phyloP scores from a whole-genome alignment of 176 grass and related monocot genomes.

The Avena eriantha region DNA sequence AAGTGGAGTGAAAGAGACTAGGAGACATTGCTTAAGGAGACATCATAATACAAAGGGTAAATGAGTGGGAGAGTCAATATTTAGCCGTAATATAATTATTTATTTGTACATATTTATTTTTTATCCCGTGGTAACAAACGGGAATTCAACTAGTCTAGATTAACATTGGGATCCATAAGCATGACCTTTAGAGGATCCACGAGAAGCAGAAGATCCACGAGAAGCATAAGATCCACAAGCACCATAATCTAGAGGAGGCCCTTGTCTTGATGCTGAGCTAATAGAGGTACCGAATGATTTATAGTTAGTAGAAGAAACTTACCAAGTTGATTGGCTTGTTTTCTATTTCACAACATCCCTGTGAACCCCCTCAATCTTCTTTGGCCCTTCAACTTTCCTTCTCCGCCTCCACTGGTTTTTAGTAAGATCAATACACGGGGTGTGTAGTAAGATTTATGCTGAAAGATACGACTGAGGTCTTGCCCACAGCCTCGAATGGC shows the following conservation, averaged over 20 bases:
- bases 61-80: too few species aligned
- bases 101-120: too few species aligned
- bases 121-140: too few species aligned
- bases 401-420: constrained; percentile 84
- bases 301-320: constrained; percentile 34
- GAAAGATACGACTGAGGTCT: too few species aligned
- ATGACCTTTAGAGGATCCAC: constrained; percentile 39
- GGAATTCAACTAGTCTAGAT: constrained; percentile 4
- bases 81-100: too few species aligned
- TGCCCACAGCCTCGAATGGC: too few species aligned
- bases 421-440: constrained; percentile 66
- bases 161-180: constrained; percentile 60
- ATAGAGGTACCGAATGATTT: constrained; percentile 33
- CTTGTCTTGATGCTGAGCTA: constrained; percentile 31
- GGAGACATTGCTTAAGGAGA: too few species aligned
- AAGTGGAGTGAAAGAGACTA: too few species aligned
- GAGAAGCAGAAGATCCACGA: constrained; percentile 22
- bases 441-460: too few species aligned
- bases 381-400: constrained; percentile 88
- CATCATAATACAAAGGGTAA: too few species aligned
- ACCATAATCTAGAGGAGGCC: constrained; percentile 40
- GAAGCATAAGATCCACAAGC: constrained; percentile 41
- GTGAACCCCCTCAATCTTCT: constrained; percentile 90
- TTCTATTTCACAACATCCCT: constrained; percentile 70
- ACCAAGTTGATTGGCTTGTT: constrained; percentile 63